Base-by-base conservation (phyloP, 495 filamentous ascomycete species). In the Penicillium mononematosum region DNA sequence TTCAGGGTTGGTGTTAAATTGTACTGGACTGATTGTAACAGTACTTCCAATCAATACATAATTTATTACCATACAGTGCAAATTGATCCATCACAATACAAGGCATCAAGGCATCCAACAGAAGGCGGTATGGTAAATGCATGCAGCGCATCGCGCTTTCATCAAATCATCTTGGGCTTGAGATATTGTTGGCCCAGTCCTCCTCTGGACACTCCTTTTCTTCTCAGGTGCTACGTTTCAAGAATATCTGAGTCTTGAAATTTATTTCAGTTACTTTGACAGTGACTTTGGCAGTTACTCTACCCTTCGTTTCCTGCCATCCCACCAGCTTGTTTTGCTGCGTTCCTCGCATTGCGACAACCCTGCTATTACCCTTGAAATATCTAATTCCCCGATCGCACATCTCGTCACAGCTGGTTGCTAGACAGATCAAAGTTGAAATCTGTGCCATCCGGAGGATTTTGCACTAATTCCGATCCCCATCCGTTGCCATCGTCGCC, bases 71-170 rank as follows among this genome's bases (percentile, higher is more conserved):
- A 34, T 14, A 34, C 31, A 4, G 3, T 34, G 31, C 31, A 34
- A 12, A 34, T 4, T 34, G 7, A 2, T 19, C 14, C 24, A n/a
- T 39, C n/a, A 50, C 45, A 55, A 29, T 63, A 63, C 38, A 25
- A 60, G 59, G 53, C 52, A 56, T 10, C 50, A 58, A 70, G 65
- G 70, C 66, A 64, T n/a, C 20, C 52, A 65, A 49, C 20, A 31
- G 54, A 70, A 53, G 53, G 58, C 61, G 64, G 63, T 66, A 50
- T 5, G 54, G 52, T 63, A 22, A 42, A 46, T 46, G 50, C 50
- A 53, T 44, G 50, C 39, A 53, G 64, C 66, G 63, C 69, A 65
- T 66, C 57, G 69, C 70, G 65, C 70, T 55, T 67, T 63, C 62
- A 56, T 60, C 51, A 36, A 56, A 55, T 47, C 50, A 8, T 48